A percentile compares a stretch with the other conserved stretches of the same genome.
Evolutionary conservation across 345 rosid genomes (phyloP).

Genomic region (Boechera retrofracta): DNA sequence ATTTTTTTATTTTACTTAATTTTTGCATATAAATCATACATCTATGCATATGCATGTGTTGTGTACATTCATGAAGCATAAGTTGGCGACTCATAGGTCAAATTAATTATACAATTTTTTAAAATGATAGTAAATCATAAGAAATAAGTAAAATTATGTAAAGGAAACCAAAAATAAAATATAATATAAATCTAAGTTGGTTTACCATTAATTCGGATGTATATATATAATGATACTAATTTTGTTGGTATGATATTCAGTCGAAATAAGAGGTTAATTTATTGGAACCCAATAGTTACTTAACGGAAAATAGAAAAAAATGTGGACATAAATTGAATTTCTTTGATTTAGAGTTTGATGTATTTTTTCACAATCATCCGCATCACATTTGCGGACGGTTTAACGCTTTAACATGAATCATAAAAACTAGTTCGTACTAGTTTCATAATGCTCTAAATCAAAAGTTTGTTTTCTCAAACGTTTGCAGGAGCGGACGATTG

Average conservation of each 20-base stretch:
- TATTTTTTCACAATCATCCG: background rate
- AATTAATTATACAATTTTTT: background rate
- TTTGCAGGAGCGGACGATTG: too few relatives aligned
- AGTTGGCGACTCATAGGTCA: background rate
- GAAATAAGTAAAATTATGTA: background rate
- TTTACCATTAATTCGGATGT: background rate
- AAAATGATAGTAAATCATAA: background rate
- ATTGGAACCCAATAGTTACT: too few relatives aligned
- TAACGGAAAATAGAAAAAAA: too few relatives aligned
- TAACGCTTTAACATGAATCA: background rate
- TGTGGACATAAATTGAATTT: background rate
- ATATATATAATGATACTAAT: background rate
- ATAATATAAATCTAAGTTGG: background rate
- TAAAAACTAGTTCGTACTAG: background rate
- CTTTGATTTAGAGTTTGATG: background rate
- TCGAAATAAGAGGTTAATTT: background rate
- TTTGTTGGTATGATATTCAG: background rate
- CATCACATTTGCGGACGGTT: background rate
- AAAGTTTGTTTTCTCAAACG: background rate
- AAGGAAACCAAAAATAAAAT: background rate
- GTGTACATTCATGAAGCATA: conserved; percentile 12
- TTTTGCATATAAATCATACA: background rate
- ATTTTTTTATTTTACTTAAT: background rate
- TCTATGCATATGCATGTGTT: conserved; percentile 3
- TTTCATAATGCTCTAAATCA: background rate